A percentile compares a stretch with the other conserved stretches of the same genome.
Evolutionary conservation across 352 stramenopile genomes (phyloP).

Genomic region (Globisporangium spinosum): DNA sequence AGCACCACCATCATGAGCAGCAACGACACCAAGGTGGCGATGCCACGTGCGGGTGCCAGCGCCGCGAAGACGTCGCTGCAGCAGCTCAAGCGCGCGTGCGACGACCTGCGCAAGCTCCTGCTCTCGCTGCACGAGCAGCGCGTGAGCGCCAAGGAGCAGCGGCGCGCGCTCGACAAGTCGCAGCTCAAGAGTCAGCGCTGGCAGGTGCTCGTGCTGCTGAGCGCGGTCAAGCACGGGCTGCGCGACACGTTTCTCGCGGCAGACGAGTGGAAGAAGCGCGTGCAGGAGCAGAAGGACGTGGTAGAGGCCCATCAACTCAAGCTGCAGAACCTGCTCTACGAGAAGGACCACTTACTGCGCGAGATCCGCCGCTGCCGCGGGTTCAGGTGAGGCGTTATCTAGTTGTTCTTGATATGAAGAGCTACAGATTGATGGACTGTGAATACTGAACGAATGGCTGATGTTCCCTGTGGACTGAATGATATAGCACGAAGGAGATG

Average conservation of each 20-base stretch:
- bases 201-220: conserved; percentile 51
- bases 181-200: conserved; percentile 50
- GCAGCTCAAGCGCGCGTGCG: conserved; percentile 51
- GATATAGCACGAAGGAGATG: conserved; percentile 66
- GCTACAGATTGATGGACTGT: neutral
- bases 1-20: neutral
- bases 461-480: neutral
- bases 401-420: no score
- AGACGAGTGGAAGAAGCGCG: conserved; percentile 56
- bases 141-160: conserved; percentile 14
- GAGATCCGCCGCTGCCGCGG: conserved; percentile 71
- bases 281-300: conserved; percentile 72
- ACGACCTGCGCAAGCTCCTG: conserved; percentile 41
- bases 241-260: conserved; percentile 67
- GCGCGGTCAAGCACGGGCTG: conserved; percentile 48
- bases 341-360: conserved; percentile 77
- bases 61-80: conserved; percentile 28
- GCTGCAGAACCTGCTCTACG: conserved; percentile 80
- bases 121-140: conserved; percentile 34
- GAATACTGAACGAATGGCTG: neutral
- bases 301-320: conserved; percentile 73
- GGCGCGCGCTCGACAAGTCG: conserved; percentile 31
- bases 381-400: conserved; percentile 32
- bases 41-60: conserved; percentile 2
- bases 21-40: neutral